Evolutionary conservation across 1,284 basidiomycete species (phyloP), one percentile per base, ranked within the genome.

Genomic region (Butyriboletus appendiculatus): DNA sequence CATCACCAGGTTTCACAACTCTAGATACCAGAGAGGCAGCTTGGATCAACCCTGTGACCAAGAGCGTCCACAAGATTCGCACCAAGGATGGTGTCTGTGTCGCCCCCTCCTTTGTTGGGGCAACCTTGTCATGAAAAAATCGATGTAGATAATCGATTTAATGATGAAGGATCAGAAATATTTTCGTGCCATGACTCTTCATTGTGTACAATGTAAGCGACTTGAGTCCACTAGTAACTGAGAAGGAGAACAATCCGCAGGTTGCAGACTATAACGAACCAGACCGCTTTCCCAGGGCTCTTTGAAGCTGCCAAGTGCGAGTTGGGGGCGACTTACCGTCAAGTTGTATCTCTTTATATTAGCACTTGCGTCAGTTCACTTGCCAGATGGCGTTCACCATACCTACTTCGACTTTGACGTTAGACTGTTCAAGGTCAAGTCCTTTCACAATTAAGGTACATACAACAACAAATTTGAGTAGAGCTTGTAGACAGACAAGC

Each of bases 1-100:
- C 35, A 26, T 41, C 26, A 52, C 4, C 52, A 84, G 92, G 89
- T 18, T 96, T 98, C 70, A 94, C 81, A 41, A 97, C 95, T 3
- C 79, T 97, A 16, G 88, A 94, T 57, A 84, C 82, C 18, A 82
- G 76, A 62, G 95, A 96, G 66, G 94, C 94, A 26, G 93, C 91
- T 18, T 98, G 95, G 95, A 76, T 96, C 52, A 88, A 96, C 72
- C 89, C 94, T 12, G 76, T 72, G 48, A 94, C 92, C n/a, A 88
- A 90, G 70, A 82, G 75, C 48, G 80, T 88, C 16, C 92, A 97
- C 73, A 86, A 76, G 65, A 94, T 98, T 61, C 81, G 92, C 55
- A 96, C 94, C 8, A 86, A 88, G 64, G 84, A 88, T 45, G 96
- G 94, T 24, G 76, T 90, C 35, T 94, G 92, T 71, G 69, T 84